Evolutionary conservation across 2,329 filamentous ascomycete species (phyloP), one percentile per base, ranked within the genome.

Genomic region (Delphinella strobiligena): DNA sequence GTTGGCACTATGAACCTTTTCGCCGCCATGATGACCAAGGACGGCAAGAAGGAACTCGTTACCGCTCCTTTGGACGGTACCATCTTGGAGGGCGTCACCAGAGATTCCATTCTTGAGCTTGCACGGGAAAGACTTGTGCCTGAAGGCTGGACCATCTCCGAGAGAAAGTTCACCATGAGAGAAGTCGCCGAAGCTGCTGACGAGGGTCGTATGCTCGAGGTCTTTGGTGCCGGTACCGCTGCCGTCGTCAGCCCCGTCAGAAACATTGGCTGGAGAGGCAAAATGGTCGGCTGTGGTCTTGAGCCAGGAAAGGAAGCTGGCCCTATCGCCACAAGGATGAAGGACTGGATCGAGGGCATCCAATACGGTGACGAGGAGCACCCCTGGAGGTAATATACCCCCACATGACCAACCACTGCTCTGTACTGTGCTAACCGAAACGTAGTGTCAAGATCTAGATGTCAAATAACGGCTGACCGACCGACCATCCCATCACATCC

Each of bases 1-100:
- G 91, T 95, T 41, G 91, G 91, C 54, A 96, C 91, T 42, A 98
- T 98, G 91, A 98, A 98, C 66, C 78, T 98, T 60, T 98, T 96
- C 55, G 80, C 82, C 22, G 88, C 82, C 31, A 65, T 96, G 52
- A 78, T 78, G 66, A 78, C 93, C 68, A 72, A 83, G 61, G 91
- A 86, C 10, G 91, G 89, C 5, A 75, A 88, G 66, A 89, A 88
- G 56, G 88, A 95, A 68, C 75, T 98, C 38, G 61, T 95, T 53
- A 98, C 91, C n/a, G 86, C 89, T 29, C 91, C 91, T 17, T 73
- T 98, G 11, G 91, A 98, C 60, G 91, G 91, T 37, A 98, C 89
- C 19, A 98, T 98, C 49, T 74, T 98, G 34, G 86, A 93, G 63
- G 91, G 91, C 53, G 87, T 98, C 5, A 95, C 88, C 9, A 73